Conservation (phyloP, 2,329 filamentous ascomycete genomes). For the Fusarium verrucosum region DNA sequence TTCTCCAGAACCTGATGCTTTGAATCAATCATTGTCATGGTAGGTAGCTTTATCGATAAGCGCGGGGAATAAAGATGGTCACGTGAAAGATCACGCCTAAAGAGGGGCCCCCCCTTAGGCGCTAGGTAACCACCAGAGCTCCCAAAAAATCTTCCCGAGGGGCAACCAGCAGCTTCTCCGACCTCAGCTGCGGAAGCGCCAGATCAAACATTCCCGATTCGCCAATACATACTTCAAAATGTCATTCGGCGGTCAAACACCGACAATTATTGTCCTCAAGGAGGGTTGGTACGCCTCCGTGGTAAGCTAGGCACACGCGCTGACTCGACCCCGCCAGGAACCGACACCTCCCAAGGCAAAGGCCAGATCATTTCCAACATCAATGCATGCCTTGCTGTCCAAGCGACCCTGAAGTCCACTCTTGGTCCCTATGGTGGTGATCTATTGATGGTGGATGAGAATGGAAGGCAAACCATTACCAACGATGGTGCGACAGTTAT, state of each 20-base stretch:
- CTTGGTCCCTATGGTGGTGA: constrained; percentile 97
- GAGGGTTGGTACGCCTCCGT: constrained; percentile 76
- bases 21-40: no score
- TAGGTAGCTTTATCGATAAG: no score
- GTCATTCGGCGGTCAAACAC: constrained; percentile 97
- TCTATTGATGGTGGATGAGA: constrained; percentile 92
- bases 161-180: no score
- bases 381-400: constrained; percentile 95
- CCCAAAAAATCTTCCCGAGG: no score
- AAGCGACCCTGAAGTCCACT: constrained; percentile 94
- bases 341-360: constrained; percentile 96
- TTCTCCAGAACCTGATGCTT: no score
- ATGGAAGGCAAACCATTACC: constrained; percentile 96
- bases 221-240: constrained; percentile 59
- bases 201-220: no score
- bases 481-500: constrained; percentile 99
- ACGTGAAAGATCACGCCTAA: no score
- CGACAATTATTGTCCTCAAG: constrained; percentile 97
- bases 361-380: constrained; percentile 98
- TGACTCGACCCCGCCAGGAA: constrained; percentile 68
- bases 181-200: no score
- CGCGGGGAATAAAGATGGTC: no score
- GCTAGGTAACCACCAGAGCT: no score
- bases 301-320: constrained; percentile 32
- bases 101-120: no score